These are phyloP conservation scores for Mycotypha africana DNA, from an alignment of 371 early-diverging fungal species.

Conservation along the genomic window DNA sequence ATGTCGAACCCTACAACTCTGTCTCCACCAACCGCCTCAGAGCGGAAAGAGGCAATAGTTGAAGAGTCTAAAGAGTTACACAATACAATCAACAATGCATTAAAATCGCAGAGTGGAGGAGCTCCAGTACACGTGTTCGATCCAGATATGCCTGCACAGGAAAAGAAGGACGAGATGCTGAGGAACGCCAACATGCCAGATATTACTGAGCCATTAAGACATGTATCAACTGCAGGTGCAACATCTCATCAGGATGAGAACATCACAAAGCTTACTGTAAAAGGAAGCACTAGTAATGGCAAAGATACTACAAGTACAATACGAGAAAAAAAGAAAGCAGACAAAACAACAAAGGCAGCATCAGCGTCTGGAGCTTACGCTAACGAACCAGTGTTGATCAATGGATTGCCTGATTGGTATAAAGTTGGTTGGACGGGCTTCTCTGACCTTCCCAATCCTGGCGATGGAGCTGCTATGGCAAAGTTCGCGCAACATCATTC, in stretches of 20 bases:
- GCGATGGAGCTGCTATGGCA: conserved; percentile 28
- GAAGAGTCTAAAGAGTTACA: conserved; percentile 15
- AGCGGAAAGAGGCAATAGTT: neutral
- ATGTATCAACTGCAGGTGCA: neutral
- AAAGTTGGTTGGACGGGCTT: conserved; percentile 39
- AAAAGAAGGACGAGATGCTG: conserved; percentile 15
- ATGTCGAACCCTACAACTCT: conserved; percentile 3
- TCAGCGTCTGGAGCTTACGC: conserved; percentile 8
- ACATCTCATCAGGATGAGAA: neutral
- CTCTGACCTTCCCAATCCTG: conserved; percentile 30
- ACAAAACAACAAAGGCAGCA: neutral
- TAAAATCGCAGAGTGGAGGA: conserved; percentile 7
- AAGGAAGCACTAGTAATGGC: too few species aligned
- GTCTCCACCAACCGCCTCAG: neutral
- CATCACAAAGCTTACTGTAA: too few species aligned
- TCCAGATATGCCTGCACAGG: conserved; percentile 21
- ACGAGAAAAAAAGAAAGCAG: neutral
- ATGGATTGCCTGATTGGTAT: conserved; percentile 19
- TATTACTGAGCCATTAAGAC: neutral
- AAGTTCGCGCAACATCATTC: conserved; percentile 11
- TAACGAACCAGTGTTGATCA: neutral
- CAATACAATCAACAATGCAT: conserved; percentile 7
- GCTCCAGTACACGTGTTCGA: conserved; percentile 17
- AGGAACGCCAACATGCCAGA: neutral
- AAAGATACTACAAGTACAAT: neutral